Conservation (phyloP, 2,329 filamentous ascomycete species). For the Venturiaceae sp. region DNA sequence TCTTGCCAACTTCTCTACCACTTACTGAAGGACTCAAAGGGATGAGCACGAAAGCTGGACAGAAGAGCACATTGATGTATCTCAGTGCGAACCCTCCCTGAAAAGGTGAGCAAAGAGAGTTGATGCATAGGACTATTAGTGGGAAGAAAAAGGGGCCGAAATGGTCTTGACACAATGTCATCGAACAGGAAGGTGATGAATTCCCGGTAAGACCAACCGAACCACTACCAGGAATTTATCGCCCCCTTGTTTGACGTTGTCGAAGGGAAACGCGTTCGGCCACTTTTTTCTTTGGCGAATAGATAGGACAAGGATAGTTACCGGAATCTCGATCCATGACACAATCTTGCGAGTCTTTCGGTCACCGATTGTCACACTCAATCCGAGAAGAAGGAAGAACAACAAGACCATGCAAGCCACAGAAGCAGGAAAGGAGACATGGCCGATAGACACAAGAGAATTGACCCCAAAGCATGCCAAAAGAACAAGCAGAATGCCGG, state of each 20-base stretch:
- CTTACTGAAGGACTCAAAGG: conserved; percentile 47
- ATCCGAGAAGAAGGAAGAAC: conserved; percentile 40
- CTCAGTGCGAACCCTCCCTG: conserved; percentile 48
- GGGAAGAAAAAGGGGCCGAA: no score
- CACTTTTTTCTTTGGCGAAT: no score
- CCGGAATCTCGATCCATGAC: conserved; percentile 43
- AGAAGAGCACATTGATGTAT: conserved; percentile 52
- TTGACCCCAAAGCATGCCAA: conserved; percentile 31
- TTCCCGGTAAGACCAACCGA: no score
- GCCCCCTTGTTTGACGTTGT: no score
- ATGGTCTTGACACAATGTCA: no score
- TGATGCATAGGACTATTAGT: not conserved
- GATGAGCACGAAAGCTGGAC: conserved; percentile 48
- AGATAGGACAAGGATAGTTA: conserved; percentile 21
- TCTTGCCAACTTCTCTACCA: conserved; percentile 46
- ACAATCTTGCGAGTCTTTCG: conserved; percentile 40
- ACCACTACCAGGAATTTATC: no score
- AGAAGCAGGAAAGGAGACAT: conserved; percentile 48
- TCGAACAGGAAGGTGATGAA: no score
- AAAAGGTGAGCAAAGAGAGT: not conserved
- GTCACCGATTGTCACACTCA: conserved; percentile 38
- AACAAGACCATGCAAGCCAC: conserved; percentile 49
- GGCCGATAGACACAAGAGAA: conserved; percentile 32
- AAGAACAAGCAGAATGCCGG: conserved; percentile 28
- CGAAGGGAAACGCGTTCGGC: no score